These are phyloP conservation scores for Sporobolomyces roseus DNA, from an alignment of 768 basidiomycete species.

Conservation along the genomic window DNA sequence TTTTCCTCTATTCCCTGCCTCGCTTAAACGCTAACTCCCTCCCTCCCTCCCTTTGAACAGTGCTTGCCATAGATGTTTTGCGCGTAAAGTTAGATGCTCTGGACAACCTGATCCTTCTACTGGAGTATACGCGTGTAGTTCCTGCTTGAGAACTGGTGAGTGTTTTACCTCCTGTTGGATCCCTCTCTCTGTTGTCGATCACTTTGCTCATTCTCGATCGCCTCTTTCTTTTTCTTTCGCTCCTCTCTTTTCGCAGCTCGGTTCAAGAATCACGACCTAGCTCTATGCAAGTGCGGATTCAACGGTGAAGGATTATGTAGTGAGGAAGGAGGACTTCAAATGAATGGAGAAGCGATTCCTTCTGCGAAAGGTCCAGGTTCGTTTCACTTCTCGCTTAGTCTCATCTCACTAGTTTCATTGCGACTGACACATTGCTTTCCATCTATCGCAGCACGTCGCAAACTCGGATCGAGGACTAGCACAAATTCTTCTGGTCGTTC, in stretches of 20 bases:
- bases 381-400: neutral
- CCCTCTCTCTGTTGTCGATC: neutral
- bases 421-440: too few relatives aligned
- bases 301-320: conserved; percentile 24
- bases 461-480: conserved; percentile 13
- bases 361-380: conserved; percentile 12
- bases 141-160: conserved; percentile 29
- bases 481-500: conserved; percentile 2
- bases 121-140: conserved; percentile 17
- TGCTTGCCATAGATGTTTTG: conserved; percentile 36
- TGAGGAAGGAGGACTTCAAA: conserved; percentile 23
- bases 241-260: conserved; percentile 3
- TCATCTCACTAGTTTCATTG: neutral
- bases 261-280: conserved; percentile 35
- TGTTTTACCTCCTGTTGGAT: neutral
- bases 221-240: neutral
- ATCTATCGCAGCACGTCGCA: conserved; percentile 19
- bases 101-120: conserved; percentile 21
- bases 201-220: neutral
- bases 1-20: neutral
- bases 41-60: neutral
- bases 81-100: conserved; percentile 27
- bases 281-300: conserved; percentile 19
- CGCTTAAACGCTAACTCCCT: too few relatives aligned
- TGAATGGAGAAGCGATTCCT: conserved; percentile 23